Percentiles rank a stretch among this genome's conserved stretches.
Evolutionary conservation across 805 yeast species (phyloP).

Genomic region (Grigorovia yakushimaensis): DNA sequence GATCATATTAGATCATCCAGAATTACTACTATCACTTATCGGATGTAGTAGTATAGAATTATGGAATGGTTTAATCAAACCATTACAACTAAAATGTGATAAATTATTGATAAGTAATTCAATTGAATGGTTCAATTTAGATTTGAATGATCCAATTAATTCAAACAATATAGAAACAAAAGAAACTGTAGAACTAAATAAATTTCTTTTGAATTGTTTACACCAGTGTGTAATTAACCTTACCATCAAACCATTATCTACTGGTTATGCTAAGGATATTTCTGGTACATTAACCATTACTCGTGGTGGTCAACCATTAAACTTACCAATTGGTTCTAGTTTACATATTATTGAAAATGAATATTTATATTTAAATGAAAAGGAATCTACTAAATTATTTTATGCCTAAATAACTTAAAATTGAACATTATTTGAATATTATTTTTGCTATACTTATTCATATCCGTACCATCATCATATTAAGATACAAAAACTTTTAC

Average conservation of each 20-base stretch:
- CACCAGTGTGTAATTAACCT: slow-evolving; percentile 28
- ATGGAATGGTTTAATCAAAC: slow-evolving; percentile 19
- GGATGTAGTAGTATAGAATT: slow-evolving; percentile 22
- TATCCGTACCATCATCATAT: too few relatives aligned
- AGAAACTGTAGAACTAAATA: slow-evolving; percentile 19
- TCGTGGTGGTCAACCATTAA: slow-evolving; percentile 39
- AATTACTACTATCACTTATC: slow-evolving; percentile 20
- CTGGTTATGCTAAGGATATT: slow-evolving; percentile 76
- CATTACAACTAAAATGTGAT: slow-evolving; percentile 18
- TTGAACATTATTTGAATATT: too few relatives aligned
- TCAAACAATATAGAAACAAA: slow-evolving; percentile 3
- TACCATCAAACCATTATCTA: slow-evolving; percentile 55
- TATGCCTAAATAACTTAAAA: slow-evolving; percentile 25
- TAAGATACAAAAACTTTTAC: too few relatives aligned
- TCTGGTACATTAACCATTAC: slow-evolving; percentile 61
- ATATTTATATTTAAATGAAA: slow-evolving; percentile 48
- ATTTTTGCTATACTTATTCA: not conserved
- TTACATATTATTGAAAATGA: slow-evolving; percentile 45
- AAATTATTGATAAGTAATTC: slow-evolving; percentile 18
- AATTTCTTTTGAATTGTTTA: slow-evolving; percentile 15
- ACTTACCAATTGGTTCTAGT: slow-evolving; percentile 8
- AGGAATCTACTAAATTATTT: slow-evolving; percentile 40
- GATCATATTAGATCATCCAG: slow-evolving; percentile 27
- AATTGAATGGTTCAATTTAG: slow-evolving; percentile 12
- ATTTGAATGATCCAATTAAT: slow-evolving; percentile 1